Percentiles rank a stretch among this genome's conserved stretches.
Evolutionary conservation across 2,329 filamentous ascomycete species (phyloP).

Genomic region (Monosporascus sp.): DNA sequence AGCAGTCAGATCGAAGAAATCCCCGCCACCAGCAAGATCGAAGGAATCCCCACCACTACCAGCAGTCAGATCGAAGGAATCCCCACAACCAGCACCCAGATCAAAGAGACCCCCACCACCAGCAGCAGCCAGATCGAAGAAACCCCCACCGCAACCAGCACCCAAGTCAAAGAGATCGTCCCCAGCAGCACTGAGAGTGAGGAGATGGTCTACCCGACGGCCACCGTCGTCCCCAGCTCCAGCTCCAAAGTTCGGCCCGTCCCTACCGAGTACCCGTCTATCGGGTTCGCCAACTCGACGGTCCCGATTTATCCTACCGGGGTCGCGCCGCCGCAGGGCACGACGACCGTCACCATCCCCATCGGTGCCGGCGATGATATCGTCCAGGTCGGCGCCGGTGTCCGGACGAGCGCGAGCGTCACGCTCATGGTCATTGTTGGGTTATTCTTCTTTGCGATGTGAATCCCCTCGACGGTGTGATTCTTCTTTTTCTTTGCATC

Average conservation of each 20-base stretch:
- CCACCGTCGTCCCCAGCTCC: constrained; percentile 16
- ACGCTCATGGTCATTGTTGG: constrained; percentile 8
- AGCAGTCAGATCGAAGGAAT: too few species aligned
- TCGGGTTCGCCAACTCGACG: background rate
- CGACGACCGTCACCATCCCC: constrained; percentile 6
- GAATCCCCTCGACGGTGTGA: background rate
- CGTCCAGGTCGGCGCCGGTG: constrained; percentile 4
- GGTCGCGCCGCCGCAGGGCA: background rate
- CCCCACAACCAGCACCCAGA: background rate
- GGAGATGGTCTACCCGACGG: constrained; percentile 15
- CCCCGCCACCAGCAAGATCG: background rate
- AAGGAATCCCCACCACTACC: background rate
- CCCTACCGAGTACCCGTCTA: background rate
- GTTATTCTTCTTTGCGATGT: constrained; percentile 12
- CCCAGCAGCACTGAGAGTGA: constrained; percentile 8
- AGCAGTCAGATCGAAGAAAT: background rate
- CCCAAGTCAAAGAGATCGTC: constrained; percentile 2
- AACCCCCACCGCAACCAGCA: constrained; percentile 1
- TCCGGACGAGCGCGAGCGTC: constrained; percentile 9
- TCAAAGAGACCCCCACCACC: background rate
- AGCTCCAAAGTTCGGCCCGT: background rate
- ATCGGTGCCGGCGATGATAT: constrained; percentile 2
- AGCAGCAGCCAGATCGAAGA: background rate
- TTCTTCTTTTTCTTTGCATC: background rate
- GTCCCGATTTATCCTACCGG: background rate